phyloP scores from a whole-genome alignment of 139 green algal species.

The Pleodorina starrii region DNA sequence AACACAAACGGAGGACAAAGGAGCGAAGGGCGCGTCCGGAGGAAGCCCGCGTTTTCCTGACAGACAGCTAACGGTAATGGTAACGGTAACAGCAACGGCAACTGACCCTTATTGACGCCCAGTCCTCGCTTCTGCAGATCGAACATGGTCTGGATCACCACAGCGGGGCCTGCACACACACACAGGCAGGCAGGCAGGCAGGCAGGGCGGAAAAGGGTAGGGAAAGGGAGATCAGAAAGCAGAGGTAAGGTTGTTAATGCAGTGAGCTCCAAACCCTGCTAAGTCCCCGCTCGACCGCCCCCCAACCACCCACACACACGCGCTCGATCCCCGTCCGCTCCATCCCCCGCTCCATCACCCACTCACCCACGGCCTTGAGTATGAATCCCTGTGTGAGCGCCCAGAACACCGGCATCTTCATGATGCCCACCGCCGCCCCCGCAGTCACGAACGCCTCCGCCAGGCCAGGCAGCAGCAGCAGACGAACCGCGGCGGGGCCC shows the following conservation, averaged over 20 bases:
- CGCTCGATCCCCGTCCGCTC: too few relatives aligned
- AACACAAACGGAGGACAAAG: too few relatives aligned
- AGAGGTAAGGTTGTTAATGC: too few relatives aligned
- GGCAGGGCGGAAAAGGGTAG: neutral
- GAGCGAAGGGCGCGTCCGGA: too few relatives aligned
- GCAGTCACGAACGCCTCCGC: constrained; percentile 80
- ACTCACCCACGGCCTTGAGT: constrained; percentile 83
- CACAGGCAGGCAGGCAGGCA: neutral
- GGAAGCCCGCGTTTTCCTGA: too few relatives aligned
- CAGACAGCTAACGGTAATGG: too few relatives aligned
- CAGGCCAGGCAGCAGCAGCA: constrained; percentile 75
- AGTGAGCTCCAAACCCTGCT: too few relatives aligned
- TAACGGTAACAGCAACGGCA: too few relatives aligned
- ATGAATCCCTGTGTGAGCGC: constrained; percentile 88
- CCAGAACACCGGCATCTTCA: constrained; percentile 72
- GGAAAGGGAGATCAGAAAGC: too few relatives aligned
- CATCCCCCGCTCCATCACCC: too few relatives aligned
- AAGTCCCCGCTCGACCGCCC: too few relatives aligned
- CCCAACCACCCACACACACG: too few relatives aligned
- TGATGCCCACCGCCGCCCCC: constrained; percentile 69
- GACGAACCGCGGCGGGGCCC: constrained; percentile 53
- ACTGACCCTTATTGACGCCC: constrained; percentile 72
- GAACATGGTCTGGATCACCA: constrained; percentile 93
- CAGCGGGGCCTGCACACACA: constrained; percentile 62
- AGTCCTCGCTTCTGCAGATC: constrained; percentile 81